phyloP scores from a whole-genome alignment of 441 rosid species.

The Populus trichocarpa region DNA sequence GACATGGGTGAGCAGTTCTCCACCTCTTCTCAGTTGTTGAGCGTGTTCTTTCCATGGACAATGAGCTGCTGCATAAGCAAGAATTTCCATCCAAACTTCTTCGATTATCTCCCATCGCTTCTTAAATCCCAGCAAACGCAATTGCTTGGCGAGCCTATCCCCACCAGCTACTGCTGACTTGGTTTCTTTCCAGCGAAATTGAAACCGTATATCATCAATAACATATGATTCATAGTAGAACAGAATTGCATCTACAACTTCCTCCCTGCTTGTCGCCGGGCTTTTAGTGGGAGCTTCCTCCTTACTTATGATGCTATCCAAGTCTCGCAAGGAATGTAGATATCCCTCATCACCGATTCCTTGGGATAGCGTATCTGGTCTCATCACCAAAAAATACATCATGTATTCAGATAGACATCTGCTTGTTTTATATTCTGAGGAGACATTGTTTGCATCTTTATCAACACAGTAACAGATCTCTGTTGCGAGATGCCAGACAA shows the following conservation, averaged over 20 bases:
- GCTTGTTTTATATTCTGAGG: background rate
- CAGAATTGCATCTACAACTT: background rate
- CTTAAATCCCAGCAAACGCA: background rate
- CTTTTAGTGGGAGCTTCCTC: background rate
- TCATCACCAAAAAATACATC: background rate
- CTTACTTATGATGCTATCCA: rapidly evolving
- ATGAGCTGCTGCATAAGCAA: background rate
- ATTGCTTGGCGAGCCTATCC: background rate
- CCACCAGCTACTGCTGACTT: background rate
- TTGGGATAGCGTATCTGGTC: background rate
- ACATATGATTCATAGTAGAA: background rate
- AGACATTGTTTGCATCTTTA: background rate
- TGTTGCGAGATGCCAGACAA: background rate
- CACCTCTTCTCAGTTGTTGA: background rate
- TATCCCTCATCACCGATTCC: background rate
- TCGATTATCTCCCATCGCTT: background rate
- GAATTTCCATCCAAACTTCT: background rate
- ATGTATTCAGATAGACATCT: background rate
- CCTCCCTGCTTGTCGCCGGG: background rate
- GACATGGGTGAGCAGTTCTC: background rate
- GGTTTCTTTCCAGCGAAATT: rapidly evolving
- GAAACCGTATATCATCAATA: rapidly evolving
- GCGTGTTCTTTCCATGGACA: background rate
- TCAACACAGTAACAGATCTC: background rate
- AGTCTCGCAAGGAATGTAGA: background rate